Base-by-base conservation (phyloP, 192 early-diverging fungal species). In the Linnemannia zychae region DNA sequence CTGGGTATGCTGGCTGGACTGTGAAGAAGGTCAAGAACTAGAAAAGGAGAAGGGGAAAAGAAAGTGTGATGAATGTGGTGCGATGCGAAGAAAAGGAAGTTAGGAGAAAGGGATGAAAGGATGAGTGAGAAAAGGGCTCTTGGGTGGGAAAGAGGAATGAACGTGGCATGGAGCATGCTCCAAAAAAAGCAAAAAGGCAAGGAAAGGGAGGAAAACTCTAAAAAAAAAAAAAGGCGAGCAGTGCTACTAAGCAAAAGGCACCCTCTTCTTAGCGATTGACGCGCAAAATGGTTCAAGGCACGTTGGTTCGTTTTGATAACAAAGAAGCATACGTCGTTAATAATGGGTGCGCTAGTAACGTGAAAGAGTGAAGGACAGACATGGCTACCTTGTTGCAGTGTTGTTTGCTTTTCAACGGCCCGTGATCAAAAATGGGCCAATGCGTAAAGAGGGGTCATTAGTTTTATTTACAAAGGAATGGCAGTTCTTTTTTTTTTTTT, bases 381-480 rank as follows among this genome's bases (percentile, higher is more conserved):
- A 17, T 11, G 48, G 17, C 2, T 31, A 24, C 28, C 5, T 60
- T 60, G 57, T 28, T 24, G n/a, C 11, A n/a, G 4, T 44, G 40
- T 44, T 44, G 3, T 5, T 60, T 60, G n/a, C 24, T 24, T n/a
- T 15, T 16, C 57, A 63, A 63, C 57, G 57, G 28, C 57, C 13
- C 57, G 57, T 63, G 57, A 31, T 31, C 57, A 31, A 63, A 31
- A 63, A 60, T 17, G 16, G 57, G 57, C 2, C 57, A 60, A 24
- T 60, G 57, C 22, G 57, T 28, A 18, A 0, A 28, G 20, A 20
- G 20, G 7, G 57, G 7, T 60, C 7, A 4, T 78, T 71, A 37
- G 28, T 71, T 28, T 70, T 47, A 40, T 70, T 70, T 38, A 40
- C 67, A 68, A n/a, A 22, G 67, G 24, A 24, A 48, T 31, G n/a